Percentiles rank a stretch among this genome's conserved stretches.
Evolutionary conservation across 2,329 filamentous ascomycete species (phyloP).

Genomic region (Geosmithia putterillii): DNA sequence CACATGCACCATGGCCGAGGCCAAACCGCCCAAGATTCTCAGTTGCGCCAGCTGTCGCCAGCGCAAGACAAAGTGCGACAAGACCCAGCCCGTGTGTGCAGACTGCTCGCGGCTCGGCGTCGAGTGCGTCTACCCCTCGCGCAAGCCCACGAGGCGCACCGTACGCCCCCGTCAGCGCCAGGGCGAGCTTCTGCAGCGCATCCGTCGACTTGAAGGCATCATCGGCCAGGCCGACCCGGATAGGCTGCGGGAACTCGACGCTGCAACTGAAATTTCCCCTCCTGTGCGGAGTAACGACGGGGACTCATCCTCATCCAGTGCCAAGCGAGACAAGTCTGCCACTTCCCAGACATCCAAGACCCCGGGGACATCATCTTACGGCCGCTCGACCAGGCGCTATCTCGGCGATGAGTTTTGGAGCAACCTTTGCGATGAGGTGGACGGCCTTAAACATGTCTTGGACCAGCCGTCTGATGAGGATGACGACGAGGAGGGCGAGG

Average conservation of each 20-base stretch:
- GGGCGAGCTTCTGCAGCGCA: conserved; percentile 28
- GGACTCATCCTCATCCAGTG: background rate
- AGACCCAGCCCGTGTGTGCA: conserved; percentile 36
- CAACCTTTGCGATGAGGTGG: conserved; percentile 28
- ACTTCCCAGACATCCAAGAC: background rate
- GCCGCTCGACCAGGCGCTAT: conserved; percentile 18
- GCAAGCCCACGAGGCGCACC: conserved; percentile 28
- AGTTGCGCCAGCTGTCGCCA: conserved; percentile 51
- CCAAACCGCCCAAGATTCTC: conserved; percentile 18
- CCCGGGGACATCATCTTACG: background rate
- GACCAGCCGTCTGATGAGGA: conserved; percentile 28
- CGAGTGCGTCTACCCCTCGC: conserved; percentile 34
- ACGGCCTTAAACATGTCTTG: conserved; percentile 28
- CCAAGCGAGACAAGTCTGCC: background rate
- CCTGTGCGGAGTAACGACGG: conserved; percentile 1
- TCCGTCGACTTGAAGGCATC: conserved; percentile 30
- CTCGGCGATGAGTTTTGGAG: conserved; percentile 31
- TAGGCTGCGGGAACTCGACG: conserved; percentile 10
- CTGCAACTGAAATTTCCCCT: background rate
- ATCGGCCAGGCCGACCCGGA: conserved; percentile 27
- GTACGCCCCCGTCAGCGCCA: conserved; percentile 29
- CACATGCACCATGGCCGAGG: conserved; percentile 1
- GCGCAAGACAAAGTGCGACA: conserved; percentile 49
- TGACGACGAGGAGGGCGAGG: conserved; percentile 18
- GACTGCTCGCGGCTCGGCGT: conserved; percentile 34